Evolutionary conservation across 202 grass and related monocot species (phyloP).

Genomic region (Panicum hallii): DNA sequence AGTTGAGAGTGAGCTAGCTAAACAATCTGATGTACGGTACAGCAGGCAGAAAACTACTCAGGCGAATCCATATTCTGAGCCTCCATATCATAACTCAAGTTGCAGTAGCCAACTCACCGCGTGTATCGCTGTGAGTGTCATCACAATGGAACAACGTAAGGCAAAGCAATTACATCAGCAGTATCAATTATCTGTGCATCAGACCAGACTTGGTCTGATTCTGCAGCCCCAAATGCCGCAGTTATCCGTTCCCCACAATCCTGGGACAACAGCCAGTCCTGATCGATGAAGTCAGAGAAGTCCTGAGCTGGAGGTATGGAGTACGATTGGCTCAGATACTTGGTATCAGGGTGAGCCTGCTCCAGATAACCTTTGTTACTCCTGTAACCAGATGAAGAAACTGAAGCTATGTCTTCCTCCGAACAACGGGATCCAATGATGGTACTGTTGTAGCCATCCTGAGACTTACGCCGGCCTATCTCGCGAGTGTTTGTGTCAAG

Average conservation of each 20-base stretch:
- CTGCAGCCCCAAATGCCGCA: not conserved
- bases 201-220: constrained; percentile 55
- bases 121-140: not conserved
- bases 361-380: constrained; percentile 10
- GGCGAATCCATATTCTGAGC: not conserved
- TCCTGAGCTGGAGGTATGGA: constrained; percentile 54
- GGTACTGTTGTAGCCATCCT: constrained; percentile 26
- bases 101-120: not conserved
- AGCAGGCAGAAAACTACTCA: not conserved
- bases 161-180: constrained; percentile 54
- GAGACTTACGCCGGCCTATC: constrained; percentile 19
- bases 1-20: not conserved
- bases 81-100: constrained; percentile 19
- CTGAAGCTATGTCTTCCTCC: constrained; percentile 7
- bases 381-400: constrained; percentile 21
- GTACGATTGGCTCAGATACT: constrained; percentile 62
- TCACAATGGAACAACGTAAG: constrained; percentile 71
- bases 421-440: constrained; percentile 5
- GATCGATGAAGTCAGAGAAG: constrained; percentile 37
- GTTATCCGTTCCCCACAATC: constrained; percentile 12
- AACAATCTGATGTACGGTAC: not conserved
- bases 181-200: constrained; percentile 48
- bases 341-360: constrained; percentile 57
- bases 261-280: constrained; percentile 56
- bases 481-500: constrained; percentile 1